These are phyloP conservation scores for Saussurea involucrata DNA, from an alignment of 129 eudicot genomes.

Conservation along the genomic window DNA sequence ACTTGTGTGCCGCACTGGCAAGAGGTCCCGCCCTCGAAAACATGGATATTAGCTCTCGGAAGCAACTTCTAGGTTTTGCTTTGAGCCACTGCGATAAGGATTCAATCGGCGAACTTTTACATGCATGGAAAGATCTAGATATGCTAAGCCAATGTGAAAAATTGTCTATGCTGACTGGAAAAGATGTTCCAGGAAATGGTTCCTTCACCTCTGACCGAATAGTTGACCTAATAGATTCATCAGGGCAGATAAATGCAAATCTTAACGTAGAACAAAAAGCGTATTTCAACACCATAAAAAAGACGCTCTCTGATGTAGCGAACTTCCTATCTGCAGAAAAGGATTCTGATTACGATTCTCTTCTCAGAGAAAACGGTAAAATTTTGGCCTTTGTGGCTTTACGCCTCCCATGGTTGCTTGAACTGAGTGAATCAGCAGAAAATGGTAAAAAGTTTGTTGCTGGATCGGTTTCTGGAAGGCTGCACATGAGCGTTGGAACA, in stretches of 20 bases:
- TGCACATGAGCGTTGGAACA: constrained; percentile 44
- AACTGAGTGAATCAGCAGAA: constrained; percentile 45
- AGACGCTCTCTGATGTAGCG: constrained; percentile 57
- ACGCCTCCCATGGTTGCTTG: constrained; percentile 83
- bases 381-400: constrained; percentile 63
- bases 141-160: constrained; percentile 74
- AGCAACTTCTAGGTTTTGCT: constrained; percentile 91
- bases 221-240: constrained; percentile 38
- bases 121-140: constrained; percentile 96
- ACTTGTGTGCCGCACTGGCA: constrained; percentile 93
- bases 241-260: constrained; percentile 38
- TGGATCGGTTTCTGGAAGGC: constrained; percentile 31
- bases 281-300: constrained; percentile 36
- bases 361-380: constrained; percentile 66
- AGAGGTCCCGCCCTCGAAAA: constrained; percentile 87
- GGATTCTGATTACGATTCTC: constrained; percentile 48
- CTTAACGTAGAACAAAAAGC: constrained; percentile 30
- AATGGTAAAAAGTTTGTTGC: constrained; percentile 36
- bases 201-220: not conserved
- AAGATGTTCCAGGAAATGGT: constrained; percentile 36
- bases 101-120: constrained; percentile 80
- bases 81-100: constrained; percentile 96
- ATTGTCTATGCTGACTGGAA: constrained; percentile 49
- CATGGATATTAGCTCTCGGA: constrained; percentile 69
- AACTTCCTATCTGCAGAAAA: constrained; percentile 43